These are phyloP conservation scores for Lasiosphaeriaceae sp. DNA, from an alignment of 495 filamentous ascomycete species.

Conservation along the genomic window DNA sequence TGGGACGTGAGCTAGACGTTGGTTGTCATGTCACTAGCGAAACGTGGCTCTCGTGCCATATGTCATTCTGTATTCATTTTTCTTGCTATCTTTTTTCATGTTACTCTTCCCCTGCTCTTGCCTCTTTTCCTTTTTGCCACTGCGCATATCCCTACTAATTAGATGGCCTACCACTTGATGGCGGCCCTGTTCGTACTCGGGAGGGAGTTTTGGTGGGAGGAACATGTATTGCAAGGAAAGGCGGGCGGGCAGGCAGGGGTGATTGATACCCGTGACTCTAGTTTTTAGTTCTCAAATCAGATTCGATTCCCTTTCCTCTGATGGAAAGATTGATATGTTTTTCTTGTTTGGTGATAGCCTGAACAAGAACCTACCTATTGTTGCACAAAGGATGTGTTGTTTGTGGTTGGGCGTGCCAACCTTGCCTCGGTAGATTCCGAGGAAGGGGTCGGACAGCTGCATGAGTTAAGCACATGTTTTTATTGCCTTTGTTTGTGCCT, in stretches of 20 bases:
- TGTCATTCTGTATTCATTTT: not conserved
- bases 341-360: too few relatives aligned
- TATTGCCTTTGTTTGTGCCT: too few relatives aligned
- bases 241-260: not conserved
- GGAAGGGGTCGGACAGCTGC: too few relatives aligned
- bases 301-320: conserved; percentile 1
- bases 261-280: conserved; percentile 11
- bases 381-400: too few relatives aligned
- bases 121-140: not conserved
- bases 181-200: not conserved
- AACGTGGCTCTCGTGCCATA: not conserved
- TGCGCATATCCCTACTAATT: not conserved
- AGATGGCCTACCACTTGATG: not conserved
- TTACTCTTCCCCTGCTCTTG: too few relatives aligned
- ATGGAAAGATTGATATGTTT: not conserved
- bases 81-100: not conserved
- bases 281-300: not conserved
- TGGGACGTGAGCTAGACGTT: not conserved
- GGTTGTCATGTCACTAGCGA: not conserved
- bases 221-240: not conserved
- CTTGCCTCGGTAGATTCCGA: too few relatives aligned
- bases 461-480: too few relatives aligned
- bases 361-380: too few relatives aligned
- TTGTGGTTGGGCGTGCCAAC: too few relatives aligned
- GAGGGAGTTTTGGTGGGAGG: not conserved